A percentile compares a stretch with the other conserved stretches of the same genome.
Conservation (phyloP, 106 monocot species). For the Posidonia australis region DNA sequence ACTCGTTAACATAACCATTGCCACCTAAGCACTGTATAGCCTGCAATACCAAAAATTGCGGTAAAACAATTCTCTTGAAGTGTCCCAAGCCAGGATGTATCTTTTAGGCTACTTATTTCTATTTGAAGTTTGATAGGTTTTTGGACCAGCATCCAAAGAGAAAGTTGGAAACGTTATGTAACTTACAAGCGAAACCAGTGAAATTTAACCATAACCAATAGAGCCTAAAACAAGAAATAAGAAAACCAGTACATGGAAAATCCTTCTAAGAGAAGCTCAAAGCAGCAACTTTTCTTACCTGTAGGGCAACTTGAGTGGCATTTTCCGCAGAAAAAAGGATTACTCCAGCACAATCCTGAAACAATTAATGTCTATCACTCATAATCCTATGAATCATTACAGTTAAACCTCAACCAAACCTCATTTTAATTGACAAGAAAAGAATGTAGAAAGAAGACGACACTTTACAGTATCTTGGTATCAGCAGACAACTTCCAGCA, state of each 20-base stretch:
- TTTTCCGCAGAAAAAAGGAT: slow-evolving; percentile 92
- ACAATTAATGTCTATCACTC: not conserved
- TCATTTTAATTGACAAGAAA: no score
- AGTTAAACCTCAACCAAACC: not conserved
- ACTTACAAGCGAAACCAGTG: no score
- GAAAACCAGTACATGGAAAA: not conserved
- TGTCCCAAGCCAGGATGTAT: not conserved
- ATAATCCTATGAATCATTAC: not conserved
- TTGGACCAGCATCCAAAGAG: no score
- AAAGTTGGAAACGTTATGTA: no score
- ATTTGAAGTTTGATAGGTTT: no score
- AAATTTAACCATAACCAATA: no score
- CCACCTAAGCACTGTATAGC: slow-evolving; percentile 95
- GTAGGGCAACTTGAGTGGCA: slow-evolving; percentile 97
- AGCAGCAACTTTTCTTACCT: slow-evolving; percentile 30
- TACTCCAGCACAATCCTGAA: slow-evolving; percentile 86
- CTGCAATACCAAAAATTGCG: slow-evolving; percentile 24
- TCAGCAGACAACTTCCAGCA: no score
- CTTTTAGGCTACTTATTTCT: no score
- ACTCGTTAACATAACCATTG: slow-evolving; percentile 93
- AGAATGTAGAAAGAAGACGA: not conserved
- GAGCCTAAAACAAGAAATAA: no score
- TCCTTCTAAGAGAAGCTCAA: not conserved
- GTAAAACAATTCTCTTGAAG: not conserved
- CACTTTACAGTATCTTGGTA: no score